Evolutionary conservation across 352 stramenopile species (phyloP), one percentile per base, ranked within the genome.

Genomic region (Thalassiosira hispida): DNA sequence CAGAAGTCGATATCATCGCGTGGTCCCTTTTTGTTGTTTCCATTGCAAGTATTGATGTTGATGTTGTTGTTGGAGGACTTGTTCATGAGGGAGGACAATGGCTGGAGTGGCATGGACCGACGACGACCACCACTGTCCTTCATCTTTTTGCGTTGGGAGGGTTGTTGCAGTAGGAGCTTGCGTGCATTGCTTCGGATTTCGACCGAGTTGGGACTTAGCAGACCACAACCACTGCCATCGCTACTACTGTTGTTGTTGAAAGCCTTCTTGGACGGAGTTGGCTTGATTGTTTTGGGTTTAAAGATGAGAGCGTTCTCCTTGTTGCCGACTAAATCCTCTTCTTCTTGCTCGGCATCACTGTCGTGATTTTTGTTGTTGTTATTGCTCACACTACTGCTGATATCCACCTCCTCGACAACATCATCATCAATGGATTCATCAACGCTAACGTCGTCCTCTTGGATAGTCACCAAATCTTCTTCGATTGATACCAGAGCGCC

Each of bases 221-320:
- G 22, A 40, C 51, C 23, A 14, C 18, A 16, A 5, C 27, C 18
- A 18, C 27, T 29, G 49, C 14, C 11, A 29, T 35, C 20, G 49
- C 9, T 29, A 18, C 23, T 8, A 56, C 6, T 20, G n/a, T n/a
- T n/a, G n/a, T n/a, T n/a, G n/a, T n/a, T n/a, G n/a, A n/a, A n/a
- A n/a, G n/a, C n/a, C n/a, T n/a, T n/a, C n/a, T n/a, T n/a, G n/a
- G n/a, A n/a, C n/a, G n/a, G n/a, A n/a, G n/a, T n/a, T n/a, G n/a
- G n/a, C n/a, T n/a, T n/a, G n/a, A n/a, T n/a, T n/a, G n/a, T n/a
- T n/a, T n/a, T n/a, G n/a, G n/a, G n/a, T n/a, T n/a, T n/a, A n/a
- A n/a, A n/a, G n/a, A n/a, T n/a, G n/a, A n/a, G n/a, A n/a, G n/a
- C 23, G 23, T 60, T 60, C 51, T 60, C 51, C 51, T 60, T 40